These are phyloP conservation scores for Allium cepa DNA, from an alignment of 106 monocot genomes.

Conservation along the genomic window DNA sequence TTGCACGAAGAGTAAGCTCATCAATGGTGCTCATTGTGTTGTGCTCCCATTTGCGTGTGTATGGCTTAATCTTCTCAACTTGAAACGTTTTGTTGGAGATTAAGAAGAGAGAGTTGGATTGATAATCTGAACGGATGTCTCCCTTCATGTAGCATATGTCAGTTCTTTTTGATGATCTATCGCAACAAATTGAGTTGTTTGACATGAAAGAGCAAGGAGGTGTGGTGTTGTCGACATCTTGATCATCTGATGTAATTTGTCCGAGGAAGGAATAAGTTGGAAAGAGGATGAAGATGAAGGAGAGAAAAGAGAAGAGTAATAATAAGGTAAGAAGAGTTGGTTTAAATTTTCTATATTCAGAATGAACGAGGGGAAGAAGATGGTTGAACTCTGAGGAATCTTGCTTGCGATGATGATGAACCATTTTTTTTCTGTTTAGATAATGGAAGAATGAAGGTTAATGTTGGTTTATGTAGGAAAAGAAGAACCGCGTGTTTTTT, in stretches of 20 bases:
- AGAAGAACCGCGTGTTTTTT: no score
- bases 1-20: slow-evolving; percentile 31
- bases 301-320: slow-evolving; percentile 11
- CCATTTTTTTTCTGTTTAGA: background rate
- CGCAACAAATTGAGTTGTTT: slow-evolving; percentile 50
- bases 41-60: slow-evolving; percentile 61
- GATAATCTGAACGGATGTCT: slow-evolving; percentile 23
- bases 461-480: no score
- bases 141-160: slow-evolving; percentile 69
- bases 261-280: background rate
- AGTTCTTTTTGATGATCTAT: slow-evolving; percentile 41
- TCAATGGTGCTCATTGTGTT: slow-evolving; percentile 24
- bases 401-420: background rate
- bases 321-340: slow-evolving; percentile 4
- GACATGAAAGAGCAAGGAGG: slow-evolving; percentile 20
- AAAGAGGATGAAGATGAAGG: background rate
- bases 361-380: slow-evolving; percentile 5
- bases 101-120: slow-evolving; percentile 16
- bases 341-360: background rate
- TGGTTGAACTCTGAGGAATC: slow-evolving; percentile 8
- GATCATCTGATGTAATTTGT: background rate
- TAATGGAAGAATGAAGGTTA: background rate
- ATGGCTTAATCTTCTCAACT: slow-evolving; percentile 32
- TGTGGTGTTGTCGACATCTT: no score
- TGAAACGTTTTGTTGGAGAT: no score